These are phyloP conservation scores for Mucor lusitanicus DNA, from an alignment of 371 early-diverging fungal genomes.

Conservation along the genomic window DNA sequence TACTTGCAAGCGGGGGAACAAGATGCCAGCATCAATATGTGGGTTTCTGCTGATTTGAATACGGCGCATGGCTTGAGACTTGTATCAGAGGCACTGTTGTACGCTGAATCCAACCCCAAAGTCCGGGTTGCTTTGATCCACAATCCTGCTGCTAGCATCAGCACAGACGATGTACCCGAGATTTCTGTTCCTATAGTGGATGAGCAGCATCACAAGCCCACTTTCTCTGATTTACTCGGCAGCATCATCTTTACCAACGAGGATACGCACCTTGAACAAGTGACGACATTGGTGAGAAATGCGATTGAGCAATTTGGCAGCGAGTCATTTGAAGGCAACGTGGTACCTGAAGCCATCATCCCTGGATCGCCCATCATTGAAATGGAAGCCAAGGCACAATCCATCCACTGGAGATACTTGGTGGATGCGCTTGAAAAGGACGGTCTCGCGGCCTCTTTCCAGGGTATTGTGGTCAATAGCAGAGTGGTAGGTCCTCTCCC, in stretches of 20 bases:
- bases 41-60: conserved; percentile 62
- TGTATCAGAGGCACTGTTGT: conserved; percentile 49
- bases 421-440: conserved; percentile 11
- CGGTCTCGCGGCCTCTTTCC: conserved; percentile 26
- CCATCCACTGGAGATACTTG: conserved; percentile 21
- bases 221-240: conserved; percentile 13
- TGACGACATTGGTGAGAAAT: background rate
- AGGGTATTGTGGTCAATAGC: conserved; percentile 40
- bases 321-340: background rate
- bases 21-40: conserved; percentile 36
- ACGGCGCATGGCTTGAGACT: conserved; percentile 47
- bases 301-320: background rate
- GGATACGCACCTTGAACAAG: background rate
- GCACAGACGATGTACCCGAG: background rate
- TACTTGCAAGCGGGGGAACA: conserved; percentile 17
- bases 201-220: background rate
- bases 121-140: conserved; percentile 58
- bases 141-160: background rate
- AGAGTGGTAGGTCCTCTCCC: conserved; percentile 58
- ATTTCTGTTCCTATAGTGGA: background rate
- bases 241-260: conserved; percentile 1
- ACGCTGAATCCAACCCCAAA: conserved; percentile 31
- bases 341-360: conserved; percentile 17
- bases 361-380: conserved; percentile 45
- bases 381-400: conserved; percentile 12